phyloP scores from a whole-genome alignment of 768 basidiomycete genomes.

The Chalciporus piperatus region DNA sequence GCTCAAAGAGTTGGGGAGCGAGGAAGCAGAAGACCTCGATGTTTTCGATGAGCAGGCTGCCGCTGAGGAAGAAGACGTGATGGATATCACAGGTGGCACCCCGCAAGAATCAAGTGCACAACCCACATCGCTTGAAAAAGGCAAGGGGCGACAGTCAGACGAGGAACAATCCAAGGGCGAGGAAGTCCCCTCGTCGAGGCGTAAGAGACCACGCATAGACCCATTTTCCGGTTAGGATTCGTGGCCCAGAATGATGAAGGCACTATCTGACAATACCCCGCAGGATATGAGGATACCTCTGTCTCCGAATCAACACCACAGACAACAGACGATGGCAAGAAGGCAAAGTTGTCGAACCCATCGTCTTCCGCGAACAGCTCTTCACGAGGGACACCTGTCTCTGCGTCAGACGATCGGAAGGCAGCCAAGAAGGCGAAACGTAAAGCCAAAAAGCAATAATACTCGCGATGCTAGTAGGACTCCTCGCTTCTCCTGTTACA shows the following conservation, averaged over 20 bases:
- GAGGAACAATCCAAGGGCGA: constrained; percentile 13
- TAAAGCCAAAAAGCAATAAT: constrained; percentile 27
- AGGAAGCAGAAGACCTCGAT: constrained; percentile 41
- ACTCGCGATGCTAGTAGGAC: constrained; percentile 12
- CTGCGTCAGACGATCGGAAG: constrained; percentile 21
- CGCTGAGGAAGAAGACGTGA: constrained; percentile 6
- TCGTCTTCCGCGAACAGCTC: constrained; percentile 1
- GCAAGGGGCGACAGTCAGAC: constrained; percentile 37
- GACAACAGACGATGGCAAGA: constrained; percentile 7
- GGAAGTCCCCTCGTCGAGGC: constrained; percentile 32
- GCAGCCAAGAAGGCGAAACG: constrained; percentile 35
- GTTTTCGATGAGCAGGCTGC: constrained; percentile 32
- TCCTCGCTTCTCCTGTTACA: not conserved
- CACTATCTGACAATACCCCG: not conserved
- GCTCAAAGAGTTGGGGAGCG: constrained; percentile 41
- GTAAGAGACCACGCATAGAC: constrained; percentile 54
- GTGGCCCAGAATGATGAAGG: not conserved
- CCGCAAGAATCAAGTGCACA: not conserved
- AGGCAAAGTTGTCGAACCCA: not conserved
- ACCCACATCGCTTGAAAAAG: constrained; percentile 24
- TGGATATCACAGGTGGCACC: constrained; percentile 3
- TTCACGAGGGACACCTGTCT: constrained; percentile 22
- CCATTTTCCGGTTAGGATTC: constrained; percentile 57
- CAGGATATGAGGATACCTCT: constrained; percentile 32
- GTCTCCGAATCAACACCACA: constrained; percentile 1